Evolutionary conservation across 176 grass and related monocot genomes (phyloP), one percentile per base, ranked within the genome.

Genomic region (Carex myosuroides): DNA sequence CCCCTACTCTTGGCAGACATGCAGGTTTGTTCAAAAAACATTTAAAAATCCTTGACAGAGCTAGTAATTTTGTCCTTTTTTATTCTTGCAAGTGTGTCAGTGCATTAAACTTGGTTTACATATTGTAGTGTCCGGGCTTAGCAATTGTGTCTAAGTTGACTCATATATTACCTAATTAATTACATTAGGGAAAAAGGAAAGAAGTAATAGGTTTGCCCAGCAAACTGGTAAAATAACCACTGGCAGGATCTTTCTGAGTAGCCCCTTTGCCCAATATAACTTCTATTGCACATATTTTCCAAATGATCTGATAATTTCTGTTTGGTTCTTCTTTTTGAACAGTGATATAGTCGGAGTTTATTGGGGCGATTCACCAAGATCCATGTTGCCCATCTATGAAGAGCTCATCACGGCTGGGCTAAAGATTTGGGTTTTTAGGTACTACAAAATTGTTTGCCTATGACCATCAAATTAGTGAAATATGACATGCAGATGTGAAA

Each of bases 401-500:
- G 88, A 93, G 79, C 76, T 97, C 14, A 90, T 90, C 68, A 89
- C 58, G 20, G 88, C 87, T 60, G 89, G 91, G 3, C 46, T 97
- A 11, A 93, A 84, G 54, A 93, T 93, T 71, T 93, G 94, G 94
- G 89, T 97, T 54, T 97, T 88, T 64, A 97, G 89, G 94, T 92
- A 83, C 79, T 48, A 41, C 11, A 62, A 64, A 44, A 22, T 5
- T 63, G 13, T 26, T 52, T 63, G 35, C 6, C 9, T 63, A 60
- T 21, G 17, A 37, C 26, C 57, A 46, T 63, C 79, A 63, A 82
- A 82, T 17, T 44, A 44, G 37, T 17, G 16, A 48, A 22, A 50
- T 48, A 50, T n/a, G 39, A 33, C 11, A 72, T 21, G 30, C 22
- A 3, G 42, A 18, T 69, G 13, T 39, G 12, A 50, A 73, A 24